Evolutionary conservation across 257 asterid species (phyloP).

Genomic region (Lantana camara): DNA sequence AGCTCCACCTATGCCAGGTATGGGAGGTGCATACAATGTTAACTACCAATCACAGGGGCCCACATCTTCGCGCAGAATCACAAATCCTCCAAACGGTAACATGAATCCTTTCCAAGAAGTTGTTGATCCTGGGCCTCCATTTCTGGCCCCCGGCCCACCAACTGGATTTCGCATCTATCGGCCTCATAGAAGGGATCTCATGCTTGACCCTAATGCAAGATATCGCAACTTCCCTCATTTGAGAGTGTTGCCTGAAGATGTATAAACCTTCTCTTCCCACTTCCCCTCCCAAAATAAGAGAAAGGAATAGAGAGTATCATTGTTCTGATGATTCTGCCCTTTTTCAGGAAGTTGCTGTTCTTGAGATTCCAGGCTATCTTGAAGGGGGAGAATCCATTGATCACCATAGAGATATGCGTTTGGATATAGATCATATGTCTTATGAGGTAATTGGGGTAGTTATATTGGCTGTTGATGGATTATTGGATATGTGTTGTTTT

Average conservation of each 20-base stretch:
- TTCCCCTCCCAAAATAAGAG: neutral
- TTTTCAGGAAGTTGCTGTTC: conserved; percentile 59
- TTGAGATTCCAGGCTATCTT: conserved; percentile 56
- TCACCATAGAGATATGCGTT: conserved; percentile 63
- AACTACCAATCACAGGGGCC: conserved; percentile 42
- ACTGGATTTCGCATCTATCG: conserved; percentile 46
- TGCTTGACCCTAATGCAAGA: conserved; percentile 40
- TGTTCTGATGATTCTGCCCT: neutral
- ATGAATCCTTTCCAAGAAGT: conserved; percentile 43
- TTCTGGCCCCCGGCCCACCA: conserved; percentile 54
- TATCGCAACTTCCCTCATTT: conserved; percentile 48
- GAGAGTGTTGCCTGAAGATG: conserved; percentile 74
- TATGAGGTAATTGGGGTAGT: conserved; percentile 61
- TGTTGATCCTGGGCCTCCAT: conserved; percentile 45
- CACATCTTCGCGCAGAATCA: conserved; percentile 42
- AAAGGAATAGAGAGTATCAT: too few relatives aligned
- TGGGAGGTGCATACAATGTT: conserved; percentile 40
- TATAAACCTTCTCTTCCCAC: conserved; percentile 1
- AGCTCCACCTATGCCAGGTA: conserved; percentile 42
- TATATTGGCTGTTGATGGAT: neutral
- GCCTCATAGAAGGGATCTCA: conserved; percentile 56
- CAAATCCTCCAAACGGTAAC: conserved; percentile 30
- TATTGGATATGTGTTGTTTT: neutral
- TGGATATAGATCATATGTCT: conserved; percentile 54
- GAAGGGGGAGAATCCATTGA: conserved; percentile 52